Conservation (phyloP, 768 basidiomycete species). For the Russula ochroleuca region DNA sequence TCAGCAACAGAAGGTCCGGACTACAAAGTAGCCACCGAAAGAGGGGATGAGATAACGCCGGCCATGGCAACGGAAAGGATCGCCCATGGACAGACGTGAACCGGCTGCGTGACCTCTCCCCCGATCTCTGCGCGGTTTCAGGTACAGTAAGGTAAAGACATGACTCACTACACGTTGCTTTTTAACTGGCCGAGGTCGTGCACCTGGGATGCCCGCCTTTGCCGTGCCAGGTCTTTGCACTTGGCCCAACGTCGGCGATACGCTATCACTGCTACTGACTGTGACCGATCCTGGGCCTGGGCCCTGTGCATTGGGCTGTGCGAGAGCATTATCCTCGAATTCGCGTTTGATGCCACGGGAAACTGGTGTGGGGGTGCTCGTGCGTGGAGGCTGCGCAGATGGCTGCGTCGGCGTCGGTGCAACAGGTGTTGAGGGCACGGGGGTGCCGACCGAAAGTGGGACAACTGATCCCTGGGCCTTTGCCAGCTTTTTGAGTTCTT, state of each 20-base stretch:
- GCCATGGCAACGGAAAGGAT: background rate
- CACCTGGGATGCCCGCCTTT: slow-evolving; percentile 27
- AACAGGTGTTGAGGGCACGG: slow-evolving; percentile 17
- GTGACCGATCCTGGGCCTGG: background rate
- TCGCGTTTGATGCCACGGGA: slow-evolving; percentile 28
- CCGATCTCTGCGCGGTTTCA: background rate
- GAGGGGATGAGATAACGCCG: background rate
- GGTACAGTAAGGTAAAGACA: background rate
- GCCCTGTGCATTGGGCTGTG: slow-evolving; percentile 19
- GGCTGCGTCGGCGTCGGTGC: slow-evolving; percentile 12
- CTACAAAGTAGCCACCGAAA: background rate
- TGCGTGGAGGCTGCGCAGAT: slow-evolving; percentile 23
- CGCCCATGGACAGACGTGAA: background rate
- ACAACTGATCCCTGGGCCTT: slow-evolving; percentile 22
- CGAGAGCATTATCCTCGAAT: slow-evolving; percentile 18
- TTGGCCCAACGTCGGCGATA: slow-evolving; percentile 11
- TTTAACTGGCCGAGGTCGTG: slow-evolving; percentile 27
- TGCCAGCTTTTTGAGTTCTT: slow-evolving; percentile 29
- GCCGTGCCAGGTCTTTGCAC: slow-evolving; percentile 10
- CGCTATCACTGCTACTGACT: background rate
- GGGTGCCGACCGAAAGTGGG: slow-evolving; percentile 14
- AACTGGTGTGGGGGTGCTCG: slow-evolving; percentile 20
- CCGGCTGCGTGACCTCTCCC: background rate
- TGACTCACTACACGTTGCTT: slow-evolving; percentile 28
- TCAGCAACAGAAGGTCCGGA: slow-evolving; percentile 11